Evolutionary conservation across 805 yeast species (phyloP).

Genomic region (Vanderwaltozyma tropicalis): DNA sequence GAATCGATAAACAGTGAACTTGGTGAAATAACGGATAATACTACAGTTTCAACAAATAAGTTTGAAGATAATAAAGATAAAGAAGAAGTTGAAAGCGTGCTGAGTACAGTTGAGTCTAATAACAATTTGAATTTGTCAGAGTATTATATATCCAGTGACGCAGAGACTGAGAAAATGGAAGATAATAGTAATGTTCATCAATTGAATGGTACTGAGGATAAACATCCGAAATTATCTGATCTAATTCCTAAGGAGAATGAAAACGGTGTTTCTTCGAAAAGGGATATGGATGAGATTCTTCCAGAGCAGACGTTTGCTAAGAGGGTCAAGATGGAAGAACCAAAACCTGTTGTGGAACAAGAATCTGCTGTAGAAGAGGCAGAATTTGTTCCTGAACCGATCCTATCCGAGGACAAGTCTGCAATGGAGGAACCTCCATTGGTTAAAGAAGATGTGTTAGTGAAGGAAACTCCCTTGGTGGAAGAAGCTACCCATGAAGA

Average conservation of each 20-base stretch:
- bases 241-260: constrained; percentile 7
- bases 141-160: constrained; percentile 48
- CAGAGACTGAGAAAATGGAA: constrained; percentile 85
- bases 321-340: constrained; percentile 11
- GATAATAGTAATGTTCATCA: constrained; percentile 71
- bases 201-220: constrained; percentile 9
- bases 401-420: constrained; percentile 26
- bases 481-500: no score
- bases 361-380: constrained; percentile 25
- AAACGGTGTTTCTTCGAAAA: constrained; percentile 27
- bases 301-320: no score
- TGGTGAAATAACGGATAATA: background rate
- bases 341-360: constrained; percentile 6
- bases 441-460: constrained; percentile 4
- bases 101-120: constrained; percentile 19
- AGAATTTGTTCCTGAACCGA: background rate
- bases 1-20: background rate
- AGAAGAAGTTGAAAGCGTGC: constrained; percentile 16
- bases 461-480: background rate
- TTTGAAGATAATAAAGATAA: constrained; percentile 3
- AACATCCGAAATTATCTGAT: constrained; percentile 15
- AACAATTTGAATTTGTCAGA: constrained; percentile 7
- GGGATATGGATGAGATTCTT: constrained; percentile 28
- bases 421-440: no score
- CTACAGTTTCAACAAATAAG: background rate